Base-by-base conservation (phyloP, 768 basidiomycete genomes). In the Boletus speciosus region DNA sequence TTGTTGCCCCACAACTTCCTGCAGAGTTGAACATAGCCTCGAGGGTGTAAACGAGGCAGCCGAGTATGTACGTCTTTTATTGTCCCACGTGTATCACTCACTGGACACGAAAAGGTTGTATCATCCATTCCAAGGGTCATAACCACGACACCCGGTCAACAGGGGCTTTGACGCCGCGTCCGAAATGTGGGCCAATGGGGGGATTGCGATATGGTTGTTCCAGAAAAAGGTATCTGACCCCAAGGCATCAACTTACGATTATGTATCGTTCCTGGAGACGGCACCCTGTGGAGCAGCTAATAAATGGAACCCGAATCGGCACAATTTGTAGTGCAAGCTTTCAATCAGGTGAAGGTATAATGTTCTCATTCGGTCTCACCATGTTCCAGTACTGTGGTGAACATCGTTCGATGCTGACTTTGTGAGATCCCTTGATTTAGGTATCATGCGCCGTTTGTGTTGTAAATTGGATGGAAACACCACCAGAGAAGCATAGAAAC, bases 171-270 rank as follows among this genome's bases (percentile, higher is more conserved):
- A 36, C 32, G 9, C 42, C 51, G 63, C 62, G 4, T 53, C 56
- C 62, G 51, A 62, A 50, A 27, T 21, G 38, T 23, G n/a, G 47
- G 16, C 63, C 63, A 62, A 65, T 65, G 41, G 19, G n/a, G 14
- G 4, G 19, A n/a, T 12, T 25, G 48, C 63, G 57, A 64, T 64
- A 64, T 48, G 47, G 6, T 42, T 35, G 23, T 64, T 58, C 54
- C 53, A 35, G 54, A 54, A 61, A 51, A 39, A 51, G 49, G 8
- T 9, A 29, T 29, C 31, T 51, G 43, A 51, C 51, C 54, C 31
- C 47, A 52, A 49, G 42, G 35, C 34, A 6, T 45, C 23, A 31
- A 40, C 19, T 35, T 31, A 29, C 48, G 29, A 47, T 44, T 51
- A 27, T 39, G 29, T 37, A 36, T 32, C 40, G 58, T 64, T 61